These are phyloP conservation scores for Alternaria tenuissima DNA, from an alignment of 2,329 filamentous ascomycete species.

Conservation along the genomic window DNA sequence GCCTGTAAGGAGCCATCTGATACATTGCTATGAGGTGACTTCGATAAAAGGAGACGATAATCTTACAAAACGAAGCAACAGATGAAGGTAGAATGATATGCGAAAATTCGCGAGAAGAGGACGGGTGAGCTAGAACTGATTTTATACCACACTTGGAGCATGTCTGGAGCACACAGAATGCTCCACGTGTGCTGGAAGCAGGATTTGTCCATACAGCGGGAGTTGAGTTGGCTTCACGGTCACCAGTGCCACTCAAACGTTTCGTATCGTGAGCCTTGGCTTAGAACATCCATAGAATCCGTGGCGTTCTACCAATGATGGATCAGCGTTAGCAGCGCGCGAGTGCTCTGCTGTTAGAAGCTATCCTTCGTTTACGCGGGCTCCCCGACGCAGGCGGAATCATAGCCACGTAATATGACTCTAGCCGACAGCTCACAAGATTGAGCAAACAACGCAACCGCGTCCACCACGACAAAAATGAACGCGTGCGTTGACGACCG, in stretches of 20 bases:
- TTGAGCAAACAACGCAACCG: constrained; percentile 12
- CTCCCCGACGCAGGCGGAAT: neutral
- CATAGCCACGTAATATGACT: neutral
- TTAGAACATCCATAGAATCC: neutral
- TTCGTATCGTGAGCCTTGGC: constrained; percentile 4
- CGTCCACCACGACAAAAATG: neutral
- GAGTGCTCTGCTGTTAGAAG: neutral
- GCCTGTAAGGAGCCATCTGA: neutral
- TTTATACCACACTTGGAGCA: neutral
- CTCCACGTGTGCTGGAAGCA: constrained; percentile 1
- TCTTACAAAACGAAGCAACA: neutral
- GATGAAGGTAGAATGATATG: neutral
- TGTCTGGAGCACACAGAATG: neutral
- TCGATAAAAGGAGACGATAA: too few relatives aligned
- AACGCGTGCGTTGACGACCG: neutral
- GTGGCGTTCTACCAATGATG: neutral
- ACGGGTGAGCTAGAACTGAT: neutral
- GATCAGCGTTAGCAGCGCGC: neutral
- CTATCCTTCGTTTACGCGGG: constrained; percentile 3
- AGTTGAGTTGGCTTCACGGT: constrained; percentile 9
- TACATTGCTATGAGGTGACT: constrained; percentile 5
- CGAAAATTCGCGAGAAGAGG: neutral
- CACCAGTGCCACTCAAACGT: constrained; percentile 13
- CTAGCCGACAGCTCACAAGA: neutral
- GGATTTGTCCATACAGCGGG: neutral